Evolutionary conservation across 176 grass and related monocot genomes (phyloP), one percentile per base, ranked within the genome.

Genomic region (Lolium rigidum): DNA sequence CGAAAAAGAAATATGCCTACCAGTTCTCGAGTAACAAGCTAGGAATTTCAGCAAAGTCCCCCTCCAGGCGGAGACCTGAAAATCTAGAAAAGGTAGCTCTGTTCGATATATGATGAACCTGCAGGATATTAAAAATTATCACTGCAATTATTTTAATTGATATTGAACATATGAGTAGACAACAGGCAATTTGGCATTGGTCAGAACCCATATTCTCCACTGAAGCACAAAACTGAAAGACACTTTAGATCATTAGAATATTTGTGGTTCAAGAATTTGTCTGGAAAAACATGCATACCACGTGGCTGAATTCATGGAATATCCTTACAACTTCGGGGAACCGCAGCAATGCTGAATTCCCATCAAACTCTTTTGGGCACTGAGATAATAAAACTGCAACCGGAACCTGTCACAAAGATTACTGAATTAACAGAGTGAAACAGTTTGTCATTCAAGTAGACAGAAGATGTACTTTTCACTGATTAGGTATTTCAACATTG

Each of bases 221-320:
- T 22, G 17, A 74, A 63, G 35, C 63, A 46, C 7, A 62, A 39
- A 85, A 85, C n/a, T 14, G 49, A 51, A 70, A 66, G 39, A 18
- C 2, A n/a, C 13, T 44, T 73, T 46, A 70, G 47, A 60, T 11
- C 20, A 59, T 75, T 28, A 55, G 51, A 83, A 66, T 18, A 64
- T 46, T 83, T 83, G 28, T 87, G 39, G 77, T 63, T 69, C 70
- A 61, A 71, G 57, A 83, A 14, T 10, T 74, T 56, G 4, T 56
- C 17, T 41, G 58, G 48, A 51, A 50, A 50, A 78, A 18, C 81
- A 73, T 50, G 14, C 35, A 74, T 98, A 98, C 97, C 93, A 95
- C 92, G 84, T 98, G 97, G 44, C 88, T 94, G 72, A 98, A 98
- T 83, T 98, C 97, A 94, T 98, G 97, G 76, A 95, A 98, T 77